These are phyloP conservation scores for Streptanthus diversifolius DNA, from an alignment of 345 rosid species.

Conservation along the genomic window DNA sequence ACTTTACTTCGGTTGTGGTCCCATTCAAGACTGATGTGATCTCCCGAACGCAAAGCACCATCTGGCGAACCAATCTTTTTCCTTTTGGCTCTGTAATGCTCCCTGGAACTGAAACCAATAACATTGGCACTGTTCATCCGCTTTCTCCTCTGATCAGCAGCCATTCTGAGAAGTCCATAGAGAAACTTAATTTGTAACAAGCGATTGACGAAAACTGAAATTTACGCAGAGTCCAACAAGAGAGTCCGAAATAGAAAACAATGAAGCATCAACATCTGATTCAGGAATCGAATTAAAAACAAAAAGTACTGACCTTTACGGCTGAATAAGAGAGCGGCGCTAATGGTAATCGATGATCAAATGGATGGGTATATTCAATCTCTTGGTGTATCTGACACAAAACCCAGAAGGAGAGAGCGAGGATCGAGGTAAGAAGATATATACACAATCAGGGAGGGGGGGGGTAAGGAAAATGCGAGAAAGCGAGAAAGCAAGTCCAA, in stretches of 20 bases:
- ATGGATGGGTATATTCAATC: not conserved
- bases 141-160: conserved; percentile 80
- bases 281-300: not conserved
- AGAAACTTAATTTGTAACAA: conserved; percentile 9
- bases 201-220: not conserved
- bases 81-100: conserved; percentile 61
- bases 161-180: conserved; percentile 50
- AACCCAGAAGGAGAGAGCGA: not conserved
- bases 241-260: not conserved
- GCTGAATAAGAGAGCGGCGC: conserved; percentile 16
- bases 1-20: conserved; percentile 55
- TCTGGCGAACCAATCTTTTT: conserved; percentile 47
- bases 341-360: not conserved
- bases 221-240: not conserved
- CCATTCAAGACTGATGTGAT: conserved; percentile 86
- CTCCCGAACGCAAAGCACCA: conserved; percentile 47
- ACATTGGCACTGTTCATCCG: conserved; percentile 59
- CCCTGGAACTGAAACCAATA: conserved; percentile 50
- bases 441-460: not conserved
- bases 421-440: conserved; percentile 3
- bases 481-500: conserved; percentile 4
- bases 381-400: conserved; percentile 9
- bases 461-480: conserved; percentile 9
- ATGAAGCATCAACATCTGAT: conserved; percentile 18
- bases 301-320: not conserved